Evolutionary conservation across 352 stramenopile genomes (phyloP).

Genomic region (Globisporangium ultimum): DNA sequence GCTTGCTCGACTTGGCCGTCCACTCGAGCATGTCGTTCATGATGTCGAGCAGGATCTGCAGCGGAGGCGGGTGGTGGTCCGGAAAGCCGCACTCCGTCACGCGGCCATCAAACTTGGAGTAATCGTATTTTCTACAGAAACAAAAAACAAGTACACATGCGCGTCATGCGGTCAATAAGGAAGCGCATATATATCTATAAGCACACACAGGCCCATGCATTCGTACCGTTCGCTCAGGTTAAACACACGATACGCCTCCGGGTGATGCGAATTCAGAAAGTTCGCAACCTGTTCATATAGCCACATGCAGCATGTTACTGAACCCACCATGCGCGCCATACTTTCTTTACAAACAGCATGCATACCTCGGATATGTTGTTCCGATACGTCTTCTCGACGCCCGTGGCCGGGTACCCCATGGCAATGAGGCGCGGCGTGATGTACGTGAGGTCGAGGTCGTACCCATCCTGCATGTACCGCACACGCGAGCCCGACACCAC

Average conservation of each 20-base stretch:
- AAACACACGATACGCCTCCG: slow-evolving; percentile 67
- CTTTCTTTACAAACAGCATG: neutral
- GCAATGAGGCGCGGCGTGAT: slow-evolving; percentile 78
- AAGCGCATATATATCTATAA: neutral
- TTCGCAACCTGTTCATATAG: slow-evolving; percentile 31
- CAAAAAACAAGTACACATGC: neutral
- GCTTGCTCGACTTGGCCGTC: slow-evolving; percentile 53
- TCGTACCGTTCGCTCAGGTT: slow-evolving; percentile 76
- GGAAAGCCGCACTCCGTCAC: slow-evolving; percentile 79
- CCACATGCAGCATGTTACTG: neutral
- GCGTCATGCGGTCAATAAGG: neutral
- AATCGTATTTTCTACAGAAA: slow-evolving; percentile 52
- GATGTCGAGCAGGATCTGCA: slow-evolving; percentile 78
- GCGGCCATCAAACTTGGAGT: slow-evolving; percentile 62
- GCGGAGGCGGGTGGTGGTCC: slow-evolving; percentile 74
- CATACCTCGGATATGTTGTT: slow-evolving; percentile 80
- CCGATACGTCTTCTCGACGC: slow-evolving; percentile 83
- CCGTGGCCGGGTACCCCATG: slow-evolving; percentile 79
- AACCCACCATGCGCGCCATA: too few species aligned
- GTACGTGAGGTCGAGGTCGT: slow-evolving; percentile 84
- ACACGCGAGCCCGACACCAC: slow-evolving; percentile 77
- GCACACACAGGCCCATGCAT: neutral
- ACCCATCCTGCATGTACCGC: slow-evolving; percentile 81
- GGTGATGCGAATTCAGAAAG: slow-evolving; percentile 71
- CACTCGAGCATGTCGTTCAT: slow-evolving; percentile 85